These are phyloP conservation scores for Hepatocystis sp. DNA, from an alignment of 169 alveolate species.

Conservation along the genomic window DNA sequence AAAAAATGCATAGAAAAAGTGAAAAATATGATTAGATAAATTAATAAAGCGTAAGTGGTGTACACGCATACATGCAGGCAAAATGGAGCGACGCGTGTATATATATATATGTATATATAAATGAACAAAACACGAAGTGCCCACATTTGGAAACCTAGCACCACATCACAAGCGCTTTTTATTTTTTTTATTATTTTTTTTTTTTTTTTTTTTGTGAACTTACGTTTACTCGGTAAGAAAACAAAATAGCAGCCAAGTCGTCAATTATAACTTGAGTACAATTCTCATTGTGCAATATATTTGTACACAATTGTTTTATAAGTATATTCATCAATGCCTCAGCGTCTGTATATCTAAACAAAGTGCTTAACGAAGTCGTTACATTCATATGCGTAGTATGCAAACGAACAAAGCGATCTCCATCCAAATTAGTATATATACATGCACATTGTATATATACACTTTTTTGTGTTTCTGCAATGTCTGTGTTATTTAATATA, in stretches of 20 bases:
- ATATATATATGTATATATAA: background rate
- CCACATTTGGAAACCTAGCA: too few relatives aligned
- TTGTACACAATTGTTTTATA: conserved; percentile 76
- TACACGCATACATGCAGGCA: background rate
- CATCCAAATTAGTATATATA: conserved; percentile 78
- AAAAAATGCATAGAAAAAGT: too few relatives aligned
- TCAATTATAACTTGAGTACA: conserved; percentile 48
- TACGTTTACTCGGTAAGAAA: conserved; percentile 62
- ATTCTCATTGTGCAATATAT: conserved; percentile 61
- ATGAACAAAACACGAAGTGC: background rate
- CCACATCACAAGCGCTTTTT: too few relatives aligned
- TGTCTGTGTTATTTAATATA: conserved; percentile 75
- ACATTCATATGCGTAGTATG: conserved; percentile 79
- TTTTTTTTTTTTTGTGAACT: too few relatives aligned
- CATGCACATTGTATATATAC: conserved; percentile 84
- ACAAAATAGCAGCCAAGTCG: conserved; percentile 42
- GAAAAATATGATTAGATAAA: too few relatives aligned
- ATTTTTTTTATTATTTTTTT: too few relatives aligned
- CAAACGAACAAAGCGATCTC: conserved; percentile 78
- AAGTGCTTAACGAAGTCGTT: conserved; percentile 74
- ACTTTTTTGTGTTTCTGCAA: conserved; percentile 68
- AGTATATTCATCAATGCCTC: conserved; percentile 79
- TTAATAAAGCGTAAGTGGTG: background rate
- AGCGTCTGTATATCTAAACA: conserved; percentile 78
- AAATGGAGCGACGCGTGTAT: too few relatives aligned